These are phyloP conservation scores for Ascochyta rabiei DNA, from an alignment of 2,329 filamentous ascomycete species.

Conservation along the genomic window DNA sequence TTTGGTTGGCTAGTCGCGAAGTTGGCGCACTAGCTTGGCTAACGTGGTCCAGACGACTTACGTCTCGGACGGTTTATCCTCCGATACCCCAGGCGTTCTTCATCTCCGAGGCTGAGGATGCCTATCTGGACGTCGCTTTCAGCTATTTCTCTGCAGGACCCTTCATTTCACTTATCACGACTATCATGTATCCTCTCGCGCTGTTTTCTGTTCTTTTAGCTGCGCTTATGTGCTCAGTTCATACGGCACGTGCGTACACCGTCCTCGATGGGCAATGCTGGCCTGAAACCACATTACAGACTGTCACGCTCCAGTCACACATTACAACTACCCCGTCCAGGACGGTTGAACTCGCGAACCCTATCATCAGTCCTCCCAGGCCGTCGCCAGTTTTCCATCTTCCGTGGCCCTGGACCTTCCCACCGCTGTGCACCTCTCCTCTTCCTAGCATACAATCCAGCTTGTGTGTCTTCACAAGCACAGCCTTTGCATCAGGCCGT, in stretches of 20 bases:
- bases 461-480: conserved; percentile 42
- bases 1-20: background rate
- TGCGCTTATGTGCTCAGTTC: background rate
- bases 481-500: conserved; percentile 33
- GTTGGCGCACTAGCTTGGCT: conserved; percentile 8
- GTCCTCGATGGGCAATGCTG: conserved; percentile 33
- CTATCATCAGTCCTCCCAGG: background rate
- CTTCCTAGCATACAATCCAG: conserved; percentile 19
- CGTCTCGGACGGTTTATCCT: conserved; percentile 20
- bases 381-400: background rate
- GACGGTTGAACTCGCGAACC: background rate
- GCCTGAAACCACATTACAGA: conserved; percentile 20
- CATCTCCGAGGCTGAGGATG: conserved; percentile 5
- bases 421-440: conserved; percentile 33
- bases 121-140: conserved; percentile 4
- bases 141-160: background rate
- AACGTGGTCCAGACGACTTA: conserved; percentile 18
- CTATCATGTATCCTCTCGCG: background rate
- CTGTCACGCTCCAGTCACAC: conserved; percentile 4
- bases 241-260: background rate
- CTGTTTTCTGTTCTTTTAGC: background rate
- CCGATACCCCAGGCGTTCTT: conserved; percentile 11
- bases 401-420: conserved; percentile 32
- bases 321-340: conserved; percentile 11
- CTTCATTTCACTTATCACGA: background rate